phyloP scores from a whole-genome alignment of 441 rosid species.

The Metrosideros polymorpha region DNA sequence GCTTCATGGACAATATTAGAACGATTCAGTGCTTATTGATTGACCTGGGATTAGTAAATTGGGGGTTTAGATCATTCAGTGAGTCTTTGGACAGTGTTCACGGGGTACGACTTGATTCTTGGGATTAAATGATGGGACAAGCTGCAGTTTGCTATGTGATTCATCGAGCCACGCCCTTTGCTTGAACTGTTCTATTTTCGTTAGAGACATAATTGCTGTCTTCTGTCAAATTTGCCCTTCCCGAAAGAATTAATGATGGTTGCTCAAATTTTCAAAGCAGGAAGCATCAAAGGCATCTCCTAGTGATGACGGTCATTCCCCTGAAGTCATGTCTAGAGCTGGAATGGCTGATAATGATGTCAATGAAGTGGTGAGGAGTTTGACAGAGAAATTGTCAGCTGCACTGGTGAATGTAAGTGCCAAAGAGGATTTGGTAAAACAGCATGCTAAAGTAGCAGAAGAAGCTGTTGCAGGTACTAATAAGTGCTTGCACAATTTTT shows the following conservation, averaged over 20 bases:
- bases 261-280: constrained; percentile 25
- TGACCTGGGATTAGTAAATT: background rate
- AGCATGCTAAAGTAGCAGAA: constrained; percentile 90
- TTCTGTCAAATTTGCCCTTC: background rate
- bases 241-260: background rate
- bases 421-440: constrained; percentile 86
- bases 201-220: background rate
- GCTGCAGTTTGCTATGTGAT: background rate
- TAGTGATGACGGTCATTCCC: constrained; percentile 28
- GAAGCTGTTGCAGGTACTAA: constrained; percentile 91
- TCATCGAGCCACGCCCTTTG: background rate
- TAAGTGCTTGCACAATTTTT: background rate
- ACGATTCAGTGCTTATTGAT: background rate
- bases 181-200: background rate
- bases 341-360: constrained; percentile 25
- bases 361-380: constrained; percentile 22
- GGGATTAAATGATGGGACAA: background rate
- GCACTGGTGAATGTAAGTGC: constrained; percentile 80
- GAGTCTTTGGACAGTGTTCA: background rate
- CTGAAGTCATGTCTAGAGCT: constrained; percentile 40
- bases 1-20: background rate
- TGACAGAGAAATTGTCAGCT: constrained; percentile 74
- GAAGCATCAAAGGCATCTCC: constrained; percentile 50
- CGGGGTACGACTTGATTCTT: background rate
- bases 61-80: background rate